Base-by-base conservation (phyloP, 139 green algal species). In the Chlorella sorokiniana region DNA sequence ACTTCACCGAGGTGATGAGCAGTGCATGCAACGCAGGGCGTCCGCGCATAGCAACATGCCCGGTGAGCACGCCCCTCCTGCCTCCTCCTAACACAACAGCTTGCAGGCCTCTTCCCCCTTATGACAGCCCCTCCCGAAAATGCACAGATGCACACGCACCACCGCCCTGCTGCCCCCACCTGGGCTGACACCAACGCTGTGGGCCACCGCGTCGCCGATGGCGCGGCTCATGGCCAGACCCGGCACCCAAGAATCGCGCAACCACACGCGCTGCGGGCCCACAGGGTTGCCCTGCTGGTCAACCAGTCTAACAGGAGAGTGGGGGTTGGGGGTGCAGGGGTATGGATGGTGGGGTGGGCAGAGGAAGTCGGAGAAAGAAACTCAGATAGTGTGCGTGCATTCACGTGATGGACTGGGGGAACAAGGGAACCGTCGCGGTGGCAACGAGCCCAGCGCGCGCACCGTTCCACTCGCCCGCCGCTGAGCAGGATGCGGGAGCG, bases 191-290 rank as follows among this genome's bases (percentile, higher is more conserved):
- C 94, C 94, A 29, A 96, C 92, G 37, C 86, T 94, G 84, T 96
- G 91, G 0, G 94, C 94, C 45, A 97, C 84, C 14, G 85, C 83
- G 69, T 98, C 94, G 25, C 94, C 94, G 33, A 98, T 81, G 1
- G 94, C 93, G 25, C 94, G 87, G 83, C 88, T 95, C 94, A 98
- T 98, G n/a, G 94, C 94, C 62, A 98, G 88, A 5, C 94, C 94
- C 31, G 94, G 94, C 35, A 96, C 93, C 93, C 92, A 95, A 38
- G 84, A 80, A 61, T 89, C 81, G 76, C 91, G 81, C 73, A 97
- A 85, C 94, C 94, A 98, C 51, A 98, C 92, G 9, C 94, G 88
- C 75, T 88, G 83, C 1, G 94, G 94, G 4, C 94, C 94, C 67
- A 98, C 92, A 4, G 90, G 90, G 84, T 94, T 81, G 35, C 90